A percentile compares a stretch with the other conserved stretches of the same genome.
phyloP scores from a whole-genome alignment of 306 rosid genomes.

The Canavalia ensiformis region DNA sequence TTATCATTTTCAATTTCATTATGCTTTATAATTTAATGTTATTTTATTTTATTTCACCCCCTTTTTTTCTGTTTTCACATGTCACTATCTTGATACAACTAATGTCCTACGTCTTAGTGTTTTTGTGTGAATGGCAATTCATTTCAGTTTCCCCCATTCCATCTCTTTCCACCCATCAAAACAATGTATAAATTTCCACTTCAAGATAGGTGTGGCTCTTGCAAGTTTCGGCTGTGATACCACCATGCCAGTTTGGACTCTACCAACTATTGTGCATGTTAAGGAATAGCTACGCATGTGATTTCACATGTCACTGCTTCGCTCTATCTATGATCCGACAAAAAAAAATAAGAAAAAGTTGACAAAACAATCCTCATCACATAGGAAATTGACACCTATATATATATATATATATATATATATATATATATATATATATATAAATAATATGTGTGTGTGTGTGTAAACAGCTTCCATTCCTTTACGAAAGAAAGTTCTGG shows the following conservation, averaged over 20 bases:
- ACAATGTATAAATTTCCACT: slow-evolving; percentile 12
- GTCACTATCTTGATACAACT: too few species aligned
- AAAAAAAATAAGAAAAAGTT: slow-evolving; percentile 40
- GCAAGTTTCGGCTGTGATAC: slow-evolving; percentile 6
- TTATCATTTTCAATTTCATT: too few species aligned
- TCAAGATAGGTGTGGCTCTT: slow-evolving; percentile 24
- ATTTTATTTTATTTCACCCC: too few species aligned
- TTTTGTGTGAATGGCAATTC: background rate
- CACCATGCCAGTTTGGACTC: slow-evolving; percentile 39
- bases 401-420: too few species aligned
- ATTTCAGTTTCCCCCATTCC: background rate
- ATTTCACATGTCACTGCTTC: slow-evolving; percentile 54
- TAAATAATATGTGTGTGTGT: too few species aligned
- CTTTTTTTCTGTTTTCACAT: too few species aligned
- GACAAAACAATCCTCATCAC: slow-evolving; percentile 48
- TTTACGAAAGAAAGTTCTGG: slow-evolving; percentile 18
- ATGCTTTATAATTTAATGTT: too few species aligned
- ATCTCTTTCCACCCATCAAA: slow-evolving; percentile 19
- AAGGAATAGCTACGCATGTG: slow-evolving; percentile 52
- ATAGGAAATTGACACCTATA: slow-evolving; percentile 42
- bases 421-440: too few species aligned
- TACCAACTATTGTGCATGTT: slow-evolving; percentile 43
- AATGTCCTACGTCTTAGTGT: too few species aligned
- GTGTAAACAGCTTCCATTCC: slow-evolving; percentile 33
- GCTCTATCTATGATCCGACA: slow-evolving; percentile 34